phyloP scores from a whole-genome alignment of 208 protist genomes.

The Trypanosoma cruzi region DNA sequence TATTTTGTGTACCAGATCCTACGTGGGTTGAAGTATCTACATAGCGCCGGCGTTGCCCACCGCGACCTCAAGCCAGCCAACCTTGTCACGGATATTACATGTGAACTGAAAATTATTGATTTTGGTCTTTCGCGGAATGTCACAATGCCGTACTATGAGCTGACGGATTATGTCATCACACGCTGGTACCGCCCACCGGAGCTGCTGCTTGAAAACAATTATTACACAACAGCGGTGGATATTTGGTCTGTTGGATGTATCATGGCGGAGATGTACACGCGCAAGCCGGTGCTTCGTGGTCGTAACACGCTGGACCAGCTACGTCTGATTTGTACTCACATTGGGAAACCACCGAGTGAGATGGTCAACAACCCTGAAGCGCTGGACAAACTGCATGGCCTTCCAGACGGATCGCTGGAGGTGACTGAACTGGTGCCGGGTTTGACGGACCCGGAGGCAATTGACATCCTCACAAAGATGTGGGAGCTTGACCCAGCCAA shows the following conservation, averaged over 20 bases:
- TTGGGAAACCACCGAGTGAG: constrained; percentile 94
- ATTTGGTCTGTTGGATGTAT: constrained; percentile 96
- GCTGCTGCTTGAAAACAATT: constrained; percentile 87
- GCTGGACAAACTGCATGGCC: constrained; percentile 74
- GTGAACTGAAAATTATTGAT: constrained; percentile 91
- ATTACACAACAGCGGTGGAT: constrained; percentile 90
- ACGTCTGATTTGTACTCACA: constrained; percentile 84
- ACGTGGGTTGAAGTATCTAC: constrained; percentile 90
- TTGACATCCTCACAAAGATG: constrained; percentile 85
- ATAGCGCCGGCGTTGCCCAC: constrained; percentile 89
- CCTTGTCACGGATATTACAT: constrained; percentile 86
- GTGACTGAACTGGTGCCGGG: constrained; percentile 72
- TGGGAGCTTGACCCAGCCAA: constrained; percentile 77
- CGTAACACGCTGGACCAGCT: constrained; percentile 94
- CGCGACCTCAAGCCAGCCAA: constrained; percentile 93
- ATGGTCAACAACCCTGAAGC: constrained; percentile 84
- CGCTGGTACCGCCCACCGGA: constrained; percentile 96
- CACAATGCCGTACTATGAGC: constrained; percentile 71
- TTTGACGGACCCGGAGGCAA: constrained; percentile 62
- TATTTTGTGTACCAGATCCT: constrained; percentile 91
- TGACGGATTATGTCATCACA: constrained; percentile 94
- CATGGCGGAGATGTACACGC: constrained; percentile 96
- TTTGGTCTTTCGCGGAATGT: constrained; percentile 92
- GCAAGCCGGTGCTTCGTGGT: constrained; percentile 89
- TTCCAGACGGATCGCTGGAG: constrained; percentile 68